Evolutionary conservation across 2,329 filamentous ascomycete species (phyloP).

Genomic region (Sclerotiophoma versabilis): DNA sequence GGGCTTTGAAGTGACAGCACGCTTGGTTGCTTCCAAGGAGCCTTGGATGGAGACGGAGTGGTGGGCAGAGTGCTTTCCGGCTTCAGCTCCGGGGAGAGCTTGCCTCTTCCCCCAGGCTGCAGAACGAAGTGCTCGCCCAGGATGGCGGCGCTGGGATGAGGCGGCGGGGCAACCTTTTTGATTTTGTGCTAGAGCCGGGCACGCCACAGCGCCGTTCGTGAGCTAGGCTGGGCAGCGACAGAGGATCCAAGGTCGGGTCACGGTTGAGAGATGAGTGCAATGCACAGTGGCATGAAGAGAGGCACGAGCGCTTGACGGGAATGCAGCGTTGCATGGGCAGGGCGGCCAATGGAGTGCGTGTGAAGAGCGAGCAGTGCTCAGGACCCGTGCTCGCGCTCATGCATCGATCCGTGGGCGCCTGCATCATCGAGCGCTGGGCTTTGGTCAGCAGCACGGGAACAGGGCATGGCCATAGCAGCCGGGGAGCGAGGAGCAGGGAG

Average conservation of each 20-base stretch:
- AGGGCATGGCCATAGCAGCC: constrained; percentile 1
- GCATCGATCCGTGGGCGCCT: constrained; percentile 5
- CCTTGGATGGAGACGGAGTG: neutral
- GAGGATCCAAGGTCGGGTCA: neutral
- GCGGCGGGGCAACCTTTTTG: constrained; percentile 10
- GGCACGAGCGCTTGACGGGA: neutral
- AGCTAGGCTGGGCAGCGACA: constrained; percentile 1
- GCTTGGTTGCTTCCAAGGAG: neutral
- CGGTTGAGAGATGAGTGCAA: neutral
- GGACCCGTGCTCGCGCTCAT: constrained; percentile 5
- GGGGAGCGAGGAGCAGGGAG: constrained; percentile 14
- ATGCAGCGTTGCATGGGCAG: neutral
- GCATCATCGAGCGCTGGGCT: constrained; percentile 2
- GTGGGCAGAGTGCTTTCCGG: neutral
- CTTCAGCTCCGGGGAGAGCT: neutral
- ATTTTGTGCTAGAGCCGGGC: constrained; percentile 1
- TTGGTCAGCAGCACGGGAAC: constrained; percentile 4
- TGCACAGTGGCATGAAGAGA: neutral
- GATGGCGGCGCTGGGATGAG: constrained; percentile 4
- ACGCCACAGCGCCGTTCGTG: constrained; percentile 1
- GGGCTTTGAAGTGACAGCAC: neutral
- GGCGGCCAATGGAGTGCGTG: neutral
- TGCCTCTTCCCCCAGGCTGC: constrained; percentile 4
- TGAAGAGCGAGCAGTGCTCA: neutral
- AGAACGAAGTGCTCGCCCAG: constrained; percentile 3